Base-by-base conservation (phyloP, 805 yeast genomes). In the Metschnikowia dekortorum region DNA sequence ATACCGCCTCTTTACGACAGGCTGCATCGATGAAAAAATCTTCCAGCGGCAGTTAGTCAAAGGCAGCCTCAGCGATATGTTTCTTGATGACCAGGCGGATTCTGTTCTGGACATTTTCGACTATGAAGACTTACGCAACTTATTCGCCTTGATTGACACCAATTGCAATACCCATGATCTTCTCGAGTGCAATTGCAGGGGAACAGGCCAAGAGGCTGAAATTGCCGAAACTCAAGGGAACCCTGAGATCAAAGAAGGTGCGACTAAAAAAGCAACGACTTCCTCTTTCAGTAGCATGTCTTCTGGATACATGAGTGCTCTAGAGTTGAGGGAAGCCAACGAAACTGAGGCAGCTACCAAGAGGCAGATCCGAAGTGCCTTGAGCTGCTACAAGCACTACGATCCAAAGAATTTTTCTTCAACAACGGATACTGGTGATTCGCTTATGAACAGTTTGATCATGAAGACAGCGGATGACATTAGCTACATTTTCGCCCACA, bases 21-120 rank as follows among this genome's bases (percentile, higher is more conserved):
- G 98, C 0, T 83, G 91, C 49, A 86, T 90, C 34, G 99, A 94
- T 64, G 99, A 94, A 64, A 92, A 91, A 68, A 91, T 94, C 3
- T 84, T 87, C 53, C 98, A 94, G 64, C 73, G 99, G 16, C 99
- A 94, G 65, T 70, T 91, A 48, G 84, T 89, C 75, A 94, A 94
- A 65, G 81, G 73, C 49, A 90, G 85, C 47, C 68, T 92, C 45
- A 87, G 96, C 44, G 84, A 84, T 53, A 82, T 82, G 55, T 85
- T 92, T 58, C 53, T 75, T 80, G 74, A 70, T 53, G 64, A 65
- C 49, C 69, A 62, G 51, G 40, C 55, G 8, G 66, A 62, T 26
- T 73, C 81, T 0, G 80, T 78, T 30, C 83, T 82, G 58, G 83
- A 87, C 60, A 74, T 87, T 1, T 92, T 92, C 62, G 83, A 84